Conservation (phyloP, 805 yeast species). For the Hagleromyces aurorensis region DNA sequence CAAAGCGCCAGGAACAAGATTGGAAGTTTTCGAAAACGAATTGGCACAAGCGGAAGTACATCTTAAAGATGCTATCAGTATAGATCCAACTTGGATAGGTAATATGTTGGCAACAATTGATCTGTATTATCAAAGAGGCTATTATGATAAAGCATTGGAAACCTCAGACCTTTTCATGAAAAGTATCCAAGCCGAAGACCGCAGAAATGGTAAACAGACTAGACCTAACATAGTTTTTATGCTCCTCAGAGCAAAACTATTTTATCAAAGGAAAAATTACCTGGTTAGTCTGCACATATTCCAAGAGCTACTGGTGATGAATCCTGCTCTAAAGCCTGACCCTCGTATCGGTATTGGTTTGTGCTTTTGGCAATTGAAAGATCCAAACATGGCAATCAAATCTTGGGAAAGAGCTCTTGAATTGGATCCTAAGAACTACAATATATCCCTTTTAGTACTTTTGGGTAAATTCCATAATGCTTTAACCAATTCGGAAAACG, state of each 20-base stretch:
- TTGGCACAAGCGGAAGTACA: slow-evolving; percentile 38
- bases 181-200: slow-evolving; percentile 31
- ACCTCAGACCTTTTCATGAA: slow-evolving; percentile 54
- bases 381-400: slow-evolving; percentile 60
- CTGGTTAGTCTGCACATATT: slow-evolving; percentile 67
- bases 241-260: slow-evolving; percentile 75
- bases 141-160: slow-evolving; percentile 63
- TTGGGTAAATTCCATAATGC: slow-evolving; percentile 63
- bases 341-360: slow-evolving; percentile 92
- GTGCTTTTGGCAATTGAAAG: slow-evolving; percentile 85
- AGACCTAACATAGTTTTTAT: slow-evolving; percentile 66
- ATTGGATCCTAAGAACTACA: slow-evolving; percentile 49
- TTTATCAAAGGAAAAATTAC: slow-evolving; percentile 66
- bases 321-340: slow-evolving; percentile 79
- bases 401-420: slow-evolving; percentile 81
- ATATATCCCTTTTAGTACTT: slow-evolving; percentile 58
- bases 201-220: slow-evolving; percentile 34
- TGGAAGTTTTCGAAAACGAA: slow-evolving; percentile 24
- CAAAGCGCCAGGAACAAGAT: slow-evolving; percentile 20
- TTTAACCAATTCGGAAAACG: slow-evolving; percentile 38
- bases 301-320: slow-evolving; percentile 70
- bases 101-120: slow-evolving; percentile 63
- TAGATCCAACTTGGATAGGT: slow-evolving; percentile 40
- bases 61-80: slow-evolving; percentile 41
- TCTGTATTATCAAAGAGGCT: slow-evolving; percentile 47